Evolutionary conservation across 225 moss, liverwort and hornwort genomes (phyloP).

Genomic region (Physcomitrium patens): DNA sequence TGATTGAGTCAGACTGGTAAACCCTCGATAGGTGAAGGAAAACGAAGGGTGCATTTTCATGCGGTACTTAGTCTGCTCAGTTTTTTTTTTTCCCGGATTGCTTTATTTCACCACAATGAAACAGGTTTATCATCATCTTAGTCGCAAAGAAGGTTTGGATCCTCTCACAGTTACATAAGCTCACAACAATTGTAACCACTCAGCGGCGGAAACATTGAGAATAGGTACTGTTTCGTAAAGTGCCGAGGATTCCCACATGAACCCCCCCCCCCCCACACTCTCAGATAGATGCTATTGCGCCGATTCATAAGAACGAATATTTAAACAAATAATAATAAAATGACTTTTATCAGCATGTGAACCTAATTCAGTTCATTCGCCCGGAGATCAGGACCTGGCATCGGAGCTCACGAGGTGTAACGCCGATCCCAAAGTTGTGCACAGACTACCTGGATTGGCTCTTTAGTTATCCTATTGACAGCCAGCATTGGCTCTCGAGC

Average conservation of each 20-base stretch:
- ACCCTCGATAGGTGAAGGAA: conserved; percentile 23
- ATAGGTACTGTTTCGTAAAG: neutral
- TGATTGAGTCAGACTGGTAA: neutral
- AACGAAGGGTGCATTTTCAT: conserved; percentile 1
- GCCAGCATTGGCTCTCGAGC: neutral
- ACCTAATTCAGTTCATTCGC: too few relatives aligned
- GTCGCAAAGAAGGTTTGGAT: too few relatives aligned
- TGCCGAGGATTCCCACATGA: conserved; percentile 10
- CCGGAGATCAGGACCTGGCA: neutral
- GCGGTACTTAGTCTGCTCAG: too few relatives aligned
- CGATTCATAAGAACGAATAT: neutral
- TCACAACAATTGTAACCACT: neutral
- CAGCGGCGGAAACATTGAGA: neutral
- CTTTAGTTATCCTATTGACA: neutral
- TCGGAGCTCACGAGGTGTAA: neutral
- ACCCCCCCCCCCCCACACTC: too few relatives aligned
- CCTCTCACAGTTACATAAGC: too few relatives aligned
- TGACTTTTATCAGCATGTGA: too few relatives aligned
- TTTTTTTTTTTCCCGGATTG: too few relatives aligned
- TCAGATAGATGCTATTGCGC: neutral
- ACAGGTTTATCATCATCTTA: too few relatives aligned
- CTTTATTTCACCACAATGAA: too few relatives aligned
- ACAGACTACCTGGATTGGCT: neutral
- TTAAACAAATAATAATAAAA: too few relatives aligned
- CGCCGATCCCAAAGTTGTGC: neutral